A percentile compares a stretch with the other conserved stretches of the same genome.
These are phyloP conservation scores for Lasiodiplodia gonubiensis DNA, from an alignment of 2,329 filamentous ascomycete genomes.

Conservation along the genomic window DNA sequence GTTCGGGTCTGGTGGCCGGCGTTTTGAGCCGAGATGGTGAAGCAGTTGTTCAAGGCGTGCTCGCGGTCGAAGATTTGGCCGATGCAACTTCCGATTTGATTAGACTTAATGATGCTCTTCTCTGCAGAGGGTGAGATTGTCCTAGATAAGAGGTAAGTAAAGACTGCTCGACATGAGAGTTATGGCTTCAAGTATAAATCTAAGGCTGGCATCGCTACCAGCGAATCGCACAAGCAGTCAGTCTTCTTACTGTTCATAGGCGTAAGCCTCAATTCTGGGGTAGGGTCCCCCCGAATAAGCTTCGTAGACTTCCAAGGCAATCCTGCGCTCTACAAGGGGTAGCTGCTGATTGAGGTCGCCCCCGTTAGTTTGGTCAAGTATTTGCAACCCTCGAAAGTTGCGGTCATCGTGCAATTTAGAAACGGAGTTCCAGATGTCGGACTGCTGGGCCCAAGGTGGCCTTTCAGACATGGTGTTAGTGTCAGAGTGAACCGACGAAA, in stretches of 20 bases:
- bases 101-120: not conserved
- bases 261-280: not conserved
- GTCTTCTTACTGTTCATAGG: slow-evolving; percentile 14
- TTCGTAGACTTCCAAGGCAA: slow-evolving; percentile 1
- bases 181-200: not conserved
- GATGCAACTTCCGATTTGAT: not conserved
- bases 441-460: not conserved
- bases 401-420: not conserved
- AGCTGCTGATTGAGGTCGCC: not conserved
- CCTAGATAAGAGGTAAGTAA: slow-evolving; percentile 1
- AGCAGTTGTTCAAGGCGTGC: slow-evolving; percentile 7
- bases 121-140: not conserved
- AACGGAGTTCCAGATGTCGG: not conserved
- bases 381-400: not conserved
- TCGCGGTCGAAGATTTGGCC: slow-evolving; percentile 15
- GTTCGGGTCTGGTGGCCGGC: not conserved
- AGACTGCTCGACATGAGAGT: not conserved
- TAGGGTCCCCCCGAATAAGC: not conserved
- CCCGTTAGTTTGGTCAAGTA: not conserved
- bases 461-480: not conserved
- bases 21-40: slow-evolving; percentile 1
- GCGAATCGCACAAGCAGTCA: not conserved
- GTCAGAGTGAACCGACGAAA: not conserved
- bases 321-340: not conserved
- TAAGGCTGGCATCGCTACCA: no score